Base-by-base conservation (phyloP, 2,329 filamentous ascomycete genomes). In the Cytospora paraplurivora region DNA sequence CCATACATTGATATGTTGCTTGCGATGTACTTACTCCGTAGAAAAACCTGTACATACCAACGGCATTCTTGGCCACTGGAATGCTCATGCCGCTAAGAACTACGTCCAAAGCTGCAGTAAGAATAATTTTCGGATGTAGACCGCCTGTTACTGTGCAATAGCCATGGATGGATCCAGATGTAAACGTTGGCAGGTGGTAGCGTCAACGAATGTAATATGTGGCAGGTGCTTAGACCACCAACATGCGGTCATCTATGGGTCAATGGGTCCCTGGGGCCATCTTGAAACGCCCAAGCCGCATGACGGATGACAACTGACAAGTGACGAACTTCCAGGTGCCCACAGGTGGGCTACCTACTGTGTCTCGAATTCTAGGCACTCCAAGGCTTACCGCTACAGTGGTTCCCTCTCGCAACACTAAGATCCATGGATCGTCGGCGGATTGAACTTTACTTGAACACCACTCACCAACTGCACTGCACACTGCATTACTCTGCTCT, bases 191-290 rank as follows among this genome's bases (percentile, higher is more conserved):
- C 27, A 27, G 27, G 27, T 27, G 27, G 27, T 27, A 27, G 27
- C 27, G 27, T 27, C 27, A 27, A 27, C 27, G 27, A 27, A 3
- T 27, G 27, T 27, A 27, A 27, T 27, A 27, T 27, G 27, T 27
- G 27, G 27, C 27, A 27, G 27, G n/a, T 47, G n/a, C 44, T 12
- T 10, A 7, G 44, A 21, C 44, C 44, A 47, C 17, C 41, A 44
- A 44, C n/a, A 44, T 47, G 44, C 44, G n/a, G 44, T 47, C 44
- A 47, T 44, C 41, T n/a, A 44, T 44, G 41, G 41, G 7, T 44
- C 41, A 44, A 44, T 19, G n/a, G 41, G 12, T 17, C 7, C n/a
- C 41, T 44, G 5, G 5, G 19, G 41, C 17, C n/a, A 7, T 13
- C 17, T 19, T 7, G 17, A 27, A 27, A n/a, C 17, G 38, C 13